Evolutionary conservation across 768 basidiomycete genomes (phyloP), one percentile per base, ranked within the genome.

Genomic region (Paxillus ammoniavirescens): DNA sequence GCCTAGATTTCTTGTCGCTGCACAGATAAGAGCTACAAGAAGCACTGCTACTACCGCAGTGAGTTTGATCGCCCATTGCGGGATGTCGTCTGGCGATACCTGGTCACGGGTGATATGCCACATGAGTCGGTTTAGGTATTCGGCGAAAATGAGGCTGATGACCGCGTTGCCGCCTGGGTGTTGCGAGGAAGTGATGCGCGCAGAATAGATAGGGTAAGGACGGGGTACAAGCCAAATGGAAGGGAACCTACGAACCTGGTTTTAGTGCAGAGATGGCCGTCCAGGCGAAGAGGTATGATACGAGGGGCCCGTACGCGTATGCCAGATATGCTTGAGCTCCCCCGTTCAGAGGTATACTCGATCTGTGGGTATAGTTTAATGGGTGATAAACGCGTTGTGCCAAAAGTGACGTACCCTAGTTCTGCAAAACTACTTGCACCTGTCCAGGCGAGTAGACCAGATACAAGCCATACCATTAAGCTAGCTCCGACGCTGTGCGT

Each of bases 391-490:
- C 3, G 41, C 33, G 7, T 2, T n/a, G 0, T 45, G 15, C 12
- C 2, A 38, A 30, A 15, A 37, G 43, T 7, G 72, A 14, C 89
- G 41, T 86, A 87, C 48, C 95, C 96, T 53, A 97, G 76, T 69
- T 97, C 93, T 8, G 93, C 93, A 66, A 87, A 97, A 65, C 91
- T 93, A 68, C 91, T 93, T 26, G 93, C 93, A 17, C 96, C 96
- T 3, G 96, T 97, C 96, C 95, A 98, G 6, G 83, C 91, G 9
- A 98, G 75, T 21, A 95, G 50, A 6, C 94, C 96, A 50, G 91
- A 87, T 3, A 79, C 74, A 6, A 91, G 58, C 95, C 96, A 98
- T 4, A 97, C 90, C 15, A 79, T 35, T 13, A 98, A 71, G 73
- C 93, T 93, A 10, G 93, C 90, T 10, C 95, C 96, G 0, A 94